Percentiles rank a stretch among this genome's conserved stretches.
Evolutionary conservation across 2,329 filamentous ascomycete species (phyloP).

Genomic region (Chaetomium sp.): DNA sequence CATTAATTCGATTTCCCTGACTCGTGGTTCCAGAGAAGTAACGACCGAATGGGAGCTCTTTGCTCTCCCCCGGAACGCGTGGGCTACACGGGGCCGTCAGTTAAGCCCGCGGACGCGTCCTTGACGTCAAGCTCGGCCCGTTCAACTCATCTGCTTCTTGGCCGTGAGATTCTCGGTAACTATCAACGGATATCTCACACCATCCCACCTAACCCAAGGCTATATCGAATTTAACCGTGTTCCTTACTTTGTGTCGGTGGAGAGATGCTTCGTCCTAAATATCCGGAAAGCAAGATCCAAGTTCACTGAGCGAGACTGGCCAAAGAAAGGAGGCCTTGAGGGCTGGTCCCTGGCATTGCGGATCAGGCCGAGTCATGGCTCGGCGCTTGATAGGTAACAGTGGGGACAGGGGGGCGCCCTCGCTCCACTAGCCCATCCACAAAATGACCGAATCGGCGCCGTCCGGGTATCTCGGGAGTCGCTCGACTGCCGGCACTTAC

Average conservation of each 20-base stretch:
- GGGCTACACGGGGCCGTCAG: not conserved
- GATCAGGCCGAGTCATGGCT: constrained; percentile 10
- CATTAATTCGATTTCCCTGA: not conserved
- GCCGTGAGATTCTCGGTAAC: not conserved
- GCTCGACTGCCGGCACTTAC: constrained; percentile 15
- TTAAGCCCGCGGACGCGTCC: not conserved
- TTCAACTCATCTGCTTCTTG: not conserved
- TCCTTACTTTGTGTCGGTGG: not conserved
- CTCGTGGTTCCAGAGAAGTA: not conserved
- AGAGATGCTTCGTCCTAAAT: not conserved
- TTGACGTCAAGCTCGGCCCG: constrained; percentile 1
- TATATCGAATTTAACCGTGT: not conserved
- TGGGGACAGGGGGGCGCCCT: constrained; percentile 6
- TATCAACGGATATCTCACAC: not conserved
- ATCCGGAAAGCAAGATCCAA: not conserved
- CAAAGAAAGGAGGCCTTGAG: not conserved
- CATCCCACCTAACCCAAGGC: not conserved
- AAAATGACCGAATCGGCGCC: constrained; percentile 27
- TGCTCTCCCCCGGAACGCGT: not conserved
- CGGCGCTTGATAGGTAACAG: constrained; percentile 8
- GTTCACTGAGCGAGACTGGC: not conserved
- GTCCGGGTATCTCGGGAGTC: constrained; percentile 6
- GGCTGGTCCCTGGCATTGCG: not conserved
- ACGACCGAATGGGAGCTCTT: not conserved
- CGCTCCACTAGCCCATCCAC: constrained; percentile 24